Percentiles rank a stretch among this genome's conserved stretches.
These are phyloP conservation scores for Eurotiales sp. DNA, from an alignment of 2,329 filamentous ascomycete genomes.

Conservation along the genomic window DNA sequence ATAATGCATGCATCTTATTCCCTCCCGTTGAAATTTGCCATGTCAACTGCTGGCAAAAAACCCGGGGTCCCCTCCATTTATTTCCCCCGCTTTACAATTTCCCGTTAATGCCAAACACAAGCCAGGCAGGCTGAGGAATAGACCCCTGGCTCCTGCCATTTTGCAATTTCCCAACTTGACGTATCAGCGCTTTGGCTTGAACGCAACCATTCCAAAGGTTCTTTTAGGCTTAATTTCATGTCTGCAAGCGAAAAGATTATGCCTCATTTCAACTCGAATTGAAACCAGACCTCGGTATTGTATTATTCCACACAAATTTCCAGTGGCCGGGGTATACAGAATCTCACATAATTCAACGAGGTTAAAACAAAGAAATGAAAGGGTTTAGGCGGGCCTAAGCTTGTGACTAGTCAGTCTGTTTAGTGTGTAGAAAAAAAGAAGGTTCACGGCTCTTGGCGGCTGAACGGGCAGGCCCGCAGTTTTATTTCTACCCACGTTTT, in stretches of 20 bases:
- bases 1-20: too few relatives aligned
- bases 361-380: neutral
- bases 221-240: neutral
- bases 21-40: neutral
- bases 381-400: neutral
- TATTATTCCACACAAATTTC: too few relatives aligned
- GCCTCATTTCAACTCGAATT: neutral
- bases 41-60: neutral
- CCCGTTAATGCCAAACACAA: neutral
- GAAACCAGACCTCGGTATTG: neutral
- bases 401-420: too few relatives aligned
- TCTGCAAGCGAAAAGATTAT: neutral
- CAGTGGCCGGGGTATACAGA: too few relatives aligned
- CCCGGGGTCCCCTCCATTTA: neutral
- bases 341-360: neutral
- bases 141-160: slow-evolving; percentile 1
- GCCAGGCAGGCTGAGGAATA: neutral
- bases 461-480: neutral
- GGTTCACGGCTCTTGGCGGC: neutral
- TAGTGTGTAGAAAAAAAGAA: neutral
- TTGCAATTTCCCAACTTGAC: neutral
- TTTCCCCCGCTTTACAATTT: neutral
- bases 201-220: neutral
- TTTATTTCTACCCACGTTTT: slow-evolving; percentile 8
- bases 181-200: neutral